Percentiles rank a stretch among this genome's conserved stretches.
These are phyloP conservation scores for Raphanus sativus DNA, from an alignment of 345 rosid species.

Conservation along the genomic window DNA sequence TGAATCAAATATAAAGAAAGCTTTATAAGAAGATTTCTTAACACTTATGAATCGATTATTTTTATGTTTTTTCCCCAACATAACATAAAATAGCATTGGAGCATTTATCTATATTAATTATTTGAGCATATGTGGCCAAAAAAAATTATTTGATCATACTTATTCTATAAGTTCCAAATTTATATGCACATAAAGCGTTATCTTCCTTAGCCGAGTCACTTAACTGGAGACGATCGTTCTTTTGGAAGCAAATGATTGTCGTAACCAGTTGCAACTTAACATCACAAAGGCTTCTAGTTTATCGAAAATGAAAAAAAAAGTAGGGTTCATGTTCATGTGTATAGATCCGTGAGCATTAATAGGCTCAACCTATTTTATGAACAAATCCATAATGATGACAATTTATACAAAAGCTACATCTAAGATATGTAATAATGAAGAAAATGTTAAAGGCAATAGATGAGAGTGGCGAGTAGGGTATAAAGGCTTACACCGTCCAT, in stretches of 20 bases:
- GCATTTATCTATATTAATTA: not conserved
- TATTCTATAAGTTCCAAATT: not conserved
- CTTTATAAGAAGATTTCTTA: not conserved
- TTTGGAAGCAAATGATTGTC: conserved; percentile 6
- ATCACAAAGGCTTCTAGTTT: conserved; percentile 22
- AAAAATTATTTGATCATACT: not conserved
- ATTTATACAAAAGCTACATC: conserved; percentile 19
- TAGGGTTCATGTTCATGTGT: conserved; percentile 26
- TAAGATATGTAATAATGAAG: conserved; percentile 38
- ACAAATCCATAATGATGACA: conserved; percentile 27
- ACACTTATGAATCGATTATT: not conserved
- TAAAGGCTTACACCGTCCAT: conserved; percentile 42
- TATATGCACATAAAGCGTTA: not conserved
- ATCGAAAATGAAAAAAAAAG: conserved; percentile 17
- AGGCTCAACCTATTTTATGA: conserved; percentile 28
- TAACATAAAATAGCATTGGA: not conserved
- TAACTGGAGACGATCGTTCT: conserved; percentile 15
- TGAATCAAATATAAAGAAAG: not conserved
- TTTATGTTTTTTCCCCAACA: not conserved
- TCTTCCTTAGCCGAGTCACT: conserved; percentile 1
- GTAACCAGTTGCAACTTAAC: conserved; percentile 28
- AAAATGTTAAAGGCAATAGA: conserved; percentile 31
- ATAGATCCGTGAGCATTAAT: conserved; percentile 41
- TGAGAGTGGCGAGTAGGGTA: conserved; percentile 31
- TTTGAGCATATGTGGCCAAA: not conserved